Percentiles rank a stretch among this genome's conserved stretches.
Evolutionary conservation across 208 protist genomes (phyloP).

Genomic region (Crithidia expoeki): DNA sequence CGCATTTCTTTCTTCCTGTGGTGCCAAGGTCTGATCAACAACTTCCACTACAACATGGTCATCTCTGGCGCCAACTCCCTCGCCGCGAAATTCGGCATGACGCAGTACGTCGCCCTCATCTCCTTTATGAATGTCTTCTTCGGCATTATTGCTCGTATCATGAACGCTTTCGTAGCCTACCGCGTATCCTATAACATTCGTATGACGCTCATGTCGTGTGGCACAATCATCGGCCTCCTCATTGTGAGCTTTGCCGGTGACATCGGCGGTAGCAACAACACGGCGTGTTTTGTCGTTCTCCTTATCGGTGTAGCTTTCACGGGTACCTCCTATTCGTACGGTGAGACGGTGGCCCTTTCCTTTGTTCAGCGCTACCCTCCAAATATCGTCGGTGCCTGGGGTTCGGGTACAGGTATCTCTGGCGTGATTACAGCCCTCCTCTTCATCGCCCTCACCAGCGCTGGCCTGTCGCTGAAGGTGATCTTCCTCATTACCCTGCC

Average conservation of each 20-base stretch:
- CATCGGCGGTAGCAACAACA: constrained; percentile 55
- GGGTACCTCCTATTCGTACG: constrained; percentile 74
- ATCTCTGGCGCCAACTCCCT: constrained; percentile 64
- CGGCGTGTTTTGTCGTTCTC: constrained; percentile 59
- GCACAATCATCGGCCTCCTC: constrained; percentile 74
- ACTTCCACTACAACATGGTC: constrained; percentile 89
- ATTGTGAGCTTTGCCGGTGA: constrained; percentile 66
- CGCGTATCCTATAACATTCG: constrained; percentile 76
- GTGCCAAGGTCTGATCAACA: constrained; percentile 88
- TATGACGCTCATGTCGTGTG: constrained; percentile 55
- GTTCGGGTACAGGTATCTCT: constrained; percentile 87
- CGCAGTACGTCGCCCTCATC: constrained; percentile 70
- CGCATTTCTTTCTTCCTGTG: constrained; percentile 57
- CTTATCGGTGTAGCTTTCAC: constrained; percentile 73
- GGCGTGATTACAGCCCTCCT: constrained; percentile 79
- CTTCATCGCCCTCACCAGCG: constrained; percentile 69
- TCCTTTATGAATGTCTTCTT: constrained; percentile 85
- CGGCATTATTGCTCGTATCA: constrained; percentile 69
- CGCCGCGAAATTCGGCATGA: constrained; percentile 61
- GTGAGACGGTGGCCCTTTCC: constrained; percentile 75
- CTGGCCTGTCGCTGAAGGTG: constrained; percentile 43
- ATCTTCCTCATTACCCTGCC: constrained; percentile 83
- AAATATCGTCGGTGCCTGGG: constrained; percentile 84
- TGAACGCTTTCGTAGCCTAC: constrained; percentile 80
- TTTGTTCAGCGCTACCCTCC: constrained; percentile 85